Evolutionary conservation across 495 filamentous ascomycete genomes (phyloP), one percentile per base, ranked within the genome.

Genomic region (Tuber magnatum): DNA sequence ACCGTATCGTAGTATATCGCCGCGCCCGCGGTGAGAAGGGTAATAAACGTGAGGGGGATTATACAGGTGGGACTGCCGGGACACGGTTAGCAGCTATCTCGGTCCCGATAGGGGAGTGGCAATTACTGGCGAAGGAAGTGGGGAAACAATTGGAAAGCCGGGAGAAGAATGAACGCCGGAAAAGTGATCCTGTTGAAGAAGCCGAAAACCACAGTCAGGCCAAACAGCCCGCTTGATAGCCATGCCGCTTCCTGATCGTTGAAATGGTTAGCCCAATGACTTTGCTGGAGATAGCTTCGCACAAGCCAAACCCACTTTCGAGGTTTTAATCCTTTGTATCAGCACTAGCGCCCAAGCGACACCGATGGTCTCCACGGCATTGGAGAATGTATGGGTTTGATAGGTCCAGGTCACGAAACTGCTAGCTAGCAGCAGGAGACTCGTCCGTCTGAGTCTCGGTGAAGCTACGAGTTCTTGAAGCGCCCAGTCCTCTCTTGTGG

Each of bases 351-450:
- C 91, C 95, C 96, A 98, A 70, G 90, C 87, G 28, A 99, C 94
- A 43, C 92, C 87, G 79, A 99, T 86, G 1, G 95, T 97, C 85
- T 99, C 95, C 80, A 97, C 88, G 71, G 93, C 93, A 84, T 99
- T 99, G 82, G 95, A 98, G 85, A 99, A 98, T 46, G 96, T 98
- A 86, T 99, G 95, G 65, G 92, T 97, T 85, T 99, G 95, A 85
- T 92, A 97, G 65, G 96, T 97, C 96, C 95, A 98, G 70, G 95
- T 98, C 78, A 97, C 94, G 84, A 98, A 99, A 38, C 92, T 96
- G 24, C 95, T 98, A 68, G 94, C 94, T 71, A 97, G 90, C 70
- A 98, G 85, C 43, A 94, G 86, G 56, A 95, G 85, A 32, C 92
- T 92, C 51, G 89, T 85, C 77, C 87, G 88, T 74, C 93, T 89